These are phyloP conservation scores for Penicillium paxilli DNA, from an alignment of 495 filamentous ascomycete genomes.

Conservation along the genomic window DNA sequence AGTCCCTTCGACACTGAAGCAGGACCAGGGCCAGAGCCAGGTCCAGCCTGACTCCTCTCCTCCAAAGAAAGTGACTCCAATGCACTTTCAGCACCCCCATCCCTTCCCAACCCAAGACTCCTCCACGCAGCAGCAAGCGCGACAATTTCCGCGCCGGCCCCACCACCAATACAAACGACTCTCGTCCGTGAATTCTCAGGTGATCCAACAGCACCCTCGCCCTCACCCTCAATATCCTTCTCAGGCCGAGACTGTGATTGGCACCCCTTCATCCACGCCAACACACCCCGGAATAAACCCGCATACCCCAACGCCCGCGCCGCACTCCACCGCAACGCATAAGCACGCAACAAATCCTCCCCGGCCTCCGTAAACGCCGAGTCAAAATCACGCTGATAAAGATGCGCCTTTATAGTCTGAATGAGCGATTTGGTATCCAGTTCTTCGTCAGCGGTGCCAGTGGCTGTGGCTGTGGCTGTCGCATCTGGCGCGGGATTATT, in stretches of 20 bases:
- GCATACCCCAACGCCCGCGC: constrained; percentile 77
- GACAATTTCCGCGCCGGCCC: constrained; percentile 80
- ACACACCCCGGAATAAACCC: constrained; percentile 55
- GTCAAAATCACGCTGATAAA: constrained; percentile 83
- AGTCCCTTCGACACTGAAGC: constrained; percentile 23
- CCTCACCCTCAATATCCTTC: background rate
- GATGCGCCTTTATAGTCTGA: constrained; percentile 77
- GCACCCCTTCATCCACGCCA: constrained; percentile 27
- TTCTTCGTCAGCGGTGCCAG: constrained; percentile 3
- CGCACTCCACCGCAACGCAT: constrained; percentile 86
- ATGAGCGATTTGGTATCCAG: constrained; percentile 55
- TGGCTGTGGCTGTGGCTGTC: constrained; percentile 9
- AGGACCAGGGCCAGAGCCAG: background rate
- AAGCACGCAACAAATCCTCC: constrained; percentile 68
- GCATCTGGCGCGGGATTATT: constrained; percentile 8
- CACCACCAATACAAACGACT: constrained; percentile 78
- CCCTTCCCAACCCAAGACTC: constrained; percentile 26
- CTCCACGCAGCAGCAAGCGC: constrained; percentile 67
- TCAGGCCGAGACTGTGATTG: no score
- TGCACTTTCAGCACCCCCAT: constrained; percentile 2
- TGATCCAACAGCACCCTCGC: background rate
- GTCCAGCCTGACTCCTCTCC: constrained; percentile 1
- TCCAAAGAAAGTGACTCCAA: constrained; percentile 22
- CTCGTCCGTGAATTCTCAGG: constrained; percentile 15
- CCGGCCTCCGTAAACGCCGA: constrained; percentile 67